phyloP scores from a whole-genome alignment of 352 stramenopile genomes.

The Peronospora farinosa region DNA sequence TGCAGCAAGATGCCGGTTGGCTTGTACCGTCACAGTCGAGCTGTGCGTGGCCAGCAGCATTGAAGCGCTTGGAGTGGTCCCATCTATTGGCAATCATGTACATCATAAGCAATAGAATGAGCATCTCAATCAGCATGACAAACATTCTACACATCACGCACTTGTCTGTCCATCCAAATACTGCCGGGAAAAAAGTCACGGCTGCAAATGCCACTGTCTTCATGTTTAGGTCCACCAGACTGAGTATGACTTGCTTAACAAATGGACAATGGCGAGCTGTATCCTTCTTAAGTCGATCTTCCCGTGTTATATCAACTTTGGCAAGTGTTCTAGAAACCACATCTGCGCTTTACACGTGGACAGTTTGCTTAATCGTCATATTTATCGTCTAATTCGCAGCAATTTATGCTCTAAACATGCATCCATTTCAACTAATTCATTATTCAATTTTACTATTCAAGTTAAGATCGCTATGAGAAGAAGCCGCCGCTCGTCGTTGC shows the following conservation, averaged over 20 bases:
- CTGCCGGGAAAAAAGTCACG: constrained; percentile 12
- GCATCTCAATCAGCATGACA: neutral
- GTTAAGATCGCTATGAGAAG: constrained; percentile 9
- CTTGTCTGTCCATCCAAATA: constrained; percentile 52
- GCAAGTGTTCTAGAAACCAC: constrained; percentile 24
- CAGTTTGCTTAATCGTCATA: neutral
- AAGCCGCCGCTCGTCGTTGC: constrained; percentile 19
- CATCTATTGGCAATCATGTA: constrained; percentile 33
- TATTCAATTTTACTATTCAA: constrained; percentile 15
- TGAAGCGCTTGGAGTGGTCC: constrained; percentile 79
- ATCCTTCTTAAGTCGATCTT: constrained; percentile 5
- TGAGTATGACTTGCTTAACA: constrained; percentile 1
- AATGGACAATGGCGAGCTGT: neutral
- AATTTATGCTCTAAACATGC: no score
- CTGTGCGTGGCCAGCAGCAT: constrained; percentile 46
- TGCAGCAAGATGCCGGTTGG: constrained; percentile 62
- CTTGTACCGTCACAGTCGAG: constrained; percentile 55
- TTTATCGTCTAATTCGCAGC: no score
- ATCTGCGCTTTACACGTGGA: constrained; percentile 7
- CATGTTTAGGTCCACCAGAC: constrained; percentile 13
- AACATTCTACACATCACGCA: constrained; percentile 10
- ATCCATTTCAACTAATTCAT: constrained; percentile 11
- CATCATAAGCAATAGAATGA: neutral
- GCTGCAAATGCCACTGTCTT: constrained; percentile 15
- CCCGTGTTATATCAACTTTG: constrained; percentile 1